Percentiles rank a stretch among this genome's conserved stretches.
These are phyloP conservation scores for Populus pruinosa DNA, from an alignment of 345 rosid genomes.

Conservation along the genomic window DNA sequence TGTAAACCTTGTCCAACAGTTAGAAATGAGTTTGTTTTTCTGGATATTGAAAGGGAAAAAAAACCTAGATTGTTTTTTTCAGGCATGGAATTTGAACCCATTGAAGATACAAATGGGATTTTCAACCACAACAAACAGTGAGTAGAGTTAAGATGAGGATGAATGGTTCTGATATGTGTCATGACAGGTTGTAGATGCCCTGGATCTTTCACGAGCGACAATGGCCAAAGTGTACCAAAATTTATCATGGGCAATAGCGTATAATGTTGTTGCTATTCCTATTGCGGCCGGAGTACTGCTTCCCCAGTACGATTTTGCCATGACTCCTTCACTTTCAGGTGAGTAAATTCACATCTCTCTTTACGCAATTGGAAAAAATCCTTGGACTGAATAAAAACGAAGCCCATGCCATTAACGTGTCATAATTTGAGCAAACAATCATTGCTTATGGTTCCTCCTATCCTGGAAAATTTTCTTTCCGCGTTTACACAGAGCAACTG, in stretches of 20 bases:
- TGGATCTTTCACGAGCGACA: slow-evolving; percentile 81
- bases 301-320: slow-evolving; percentile 77
- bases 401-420: background rate
- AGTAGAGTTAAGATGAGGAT: background rate
- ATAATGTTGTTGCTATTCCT: slow-evolving; percentile 77
- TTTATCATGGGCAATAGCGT: slow-evolving; percentile 83
- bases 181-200: slow-evolving; percentile 72
- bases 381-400: background rate
- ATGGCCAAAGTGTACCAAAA: slow-evolving; percentile 90
- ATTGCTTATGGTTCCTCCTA: background rate
- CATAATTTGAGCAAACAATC: background rate
- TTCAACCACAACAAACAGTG: background rate
- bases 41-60: background rate
- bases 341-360: background rate
- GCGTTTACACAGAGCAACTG: background rate
- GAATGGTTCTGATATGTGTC: background rate
- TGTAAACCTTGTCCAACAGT: background rate
- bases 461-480: background rate
- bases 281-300: slow-evolving; percentile 85
- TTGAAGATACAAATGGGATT: background rate
- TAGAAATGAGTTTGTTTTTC: background rate
- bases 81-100: background rate
- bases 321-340: slow-evolving; percentile 96
- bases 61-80: background rate
- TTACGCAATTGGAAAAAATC: background rate